Percentiles rank a stretch among this genome's conserved stretches.
Evolutionary conservation across 208 protist species (phyloP).

Genomic region (Wallacemonas sp.): DNA sequence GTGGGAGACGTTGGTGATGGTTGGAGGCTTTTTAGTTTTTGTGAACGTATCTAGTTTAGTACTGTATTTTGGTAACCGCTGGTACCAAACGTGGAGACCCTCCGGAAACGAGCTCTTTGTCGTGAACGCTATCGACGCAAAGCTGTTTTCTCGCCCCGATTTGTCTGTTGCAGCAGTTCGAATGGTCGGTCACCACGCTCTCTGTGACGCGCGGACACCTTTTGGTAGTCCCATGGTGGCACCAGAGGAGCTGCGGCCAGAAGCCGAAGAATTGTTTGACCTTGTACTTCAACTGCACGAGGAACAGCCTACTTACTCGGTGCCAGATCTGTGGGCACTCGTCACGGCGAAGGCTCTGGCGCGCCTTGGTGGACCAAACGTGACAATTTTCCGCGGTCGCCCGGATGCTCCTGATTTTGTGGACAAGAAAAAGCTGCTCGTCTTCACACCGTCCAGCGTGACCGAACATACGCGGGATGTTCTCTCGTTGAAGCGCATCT

Average conservation of each 20-base stretch:
- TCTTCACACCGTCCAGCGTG: constrained; percentile 44
- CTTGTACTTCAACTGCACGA: constrained; percentile 63
- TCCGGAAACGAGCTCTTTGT: constrained; percentile 73
- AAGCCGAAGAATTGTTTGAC: constrained; percentile 71
- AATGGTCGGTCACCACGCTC: constrained; percentile 73
- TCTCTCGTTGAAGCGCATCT: constrained; percentile 69
- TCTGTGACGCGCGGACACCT: constrained; percentile 69
- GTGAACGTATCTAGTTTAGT: constrained; percentile 57
- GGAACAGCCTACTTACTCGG: constrained; percentile 65
- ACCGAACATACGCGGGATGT: constrained; percentile 63
- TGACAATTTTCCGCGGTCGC: constrained; percentile 56
- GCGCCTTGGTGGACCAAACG: constrained; percentile 72
- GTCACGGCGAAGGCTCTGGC: constrained; percentile 70
- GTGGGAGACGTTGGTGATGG: constrained; percentile 80
- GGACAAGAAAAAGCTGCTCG: constrained; percentile 26
- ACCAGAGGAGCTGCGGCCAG: constrained; percentile 43
- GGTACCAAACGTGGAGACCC: constrained; percentile 69
- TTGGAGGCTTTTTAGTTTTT: constrained; percentile 66
- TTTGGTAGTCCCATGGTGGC: constrained; percentile 85
- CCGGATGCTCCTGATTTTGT: constrained; percentile 35
- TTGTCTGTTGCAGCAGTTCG: constrained; percentile 76
- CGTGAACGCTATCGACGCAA: constrained; percentile 51
- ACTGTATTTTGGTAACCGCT: constrained; percentile 67
- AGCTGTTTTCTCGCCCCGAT: constrained; percentile 78
- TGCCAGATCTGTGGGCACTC: constrained; percentile 85